phyloP scores from a whole-genome alignment of 1,284 basidiomycete genomes.

The Waitea zeae region DNA sequence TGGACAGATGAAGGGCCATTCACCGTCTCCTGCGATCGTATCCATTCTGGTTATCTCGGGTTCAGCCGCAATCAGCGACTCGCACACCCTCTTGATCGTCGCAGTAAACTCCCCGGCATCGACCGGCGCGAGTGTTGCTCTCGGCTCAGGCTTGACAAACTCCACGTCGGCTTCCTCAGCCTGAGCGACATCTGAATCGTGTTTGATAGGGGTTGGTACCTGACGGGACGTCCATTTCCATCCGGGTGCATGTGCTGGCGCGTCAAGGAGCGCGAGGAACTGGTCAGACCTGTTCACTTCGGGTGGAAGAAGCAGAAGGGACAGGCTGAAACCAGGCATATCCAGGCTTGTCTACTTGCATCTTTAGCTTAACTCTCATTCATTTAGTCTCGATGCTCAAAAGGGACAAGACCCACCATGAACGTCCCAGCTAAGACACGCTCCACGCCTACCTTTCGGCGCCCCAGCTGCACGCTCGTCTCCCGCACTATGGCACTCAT shows the following conservation, averaged over 20 bases:
- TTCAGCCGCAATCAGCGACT: conserved; percentile 61
- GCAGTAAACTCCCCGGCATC: conserved; percentile 33
- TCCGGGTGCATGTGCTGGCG: conserved; percentile 55
- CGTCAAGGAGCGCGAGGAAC: conserved; percentile 67
- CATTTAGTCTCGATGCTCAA: neutral
- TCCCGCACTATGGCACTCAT: conserved; percentile 54
- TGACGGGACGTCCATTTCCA: conserved; percentile 60
- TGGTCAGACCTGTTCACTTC: conserved; percentile 16
- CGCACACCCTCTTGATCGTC: conserved; percentile 47
- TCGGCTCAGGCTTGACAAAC: conserved; percentile 4
- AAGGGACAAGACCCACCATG: conserved; percentile 43
- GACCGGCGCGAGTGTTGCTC: conserved; percentile 14
- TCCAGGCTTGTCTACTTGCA: conserved; percentile 77
- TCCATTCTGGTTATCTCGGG: conserved; percentile 84
- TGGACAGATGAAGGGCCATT: no score
- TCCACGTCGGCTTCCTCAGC: conserved; percentile 9
- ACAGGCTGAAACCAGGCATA: conserved; percentile 90
- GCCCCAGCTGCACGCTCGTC: conserved; percentile 33
- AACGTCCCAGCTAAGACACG: conserved; percentile 65
- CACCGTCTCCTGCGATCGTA: conserved; percentile 57
- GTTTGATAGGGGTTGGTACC: no score
- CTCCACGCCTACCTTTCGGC: conserved; percentile 37
- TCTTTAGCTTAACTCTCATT: neutral
- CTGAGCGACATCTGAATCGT: no score
- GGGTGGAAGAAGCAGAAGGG: conserved; percentile 64